phyloP scores from a whole-genome alignment of 495 filamentous ascomycete species.

The Talaromyces nanjingensis region DNA sequence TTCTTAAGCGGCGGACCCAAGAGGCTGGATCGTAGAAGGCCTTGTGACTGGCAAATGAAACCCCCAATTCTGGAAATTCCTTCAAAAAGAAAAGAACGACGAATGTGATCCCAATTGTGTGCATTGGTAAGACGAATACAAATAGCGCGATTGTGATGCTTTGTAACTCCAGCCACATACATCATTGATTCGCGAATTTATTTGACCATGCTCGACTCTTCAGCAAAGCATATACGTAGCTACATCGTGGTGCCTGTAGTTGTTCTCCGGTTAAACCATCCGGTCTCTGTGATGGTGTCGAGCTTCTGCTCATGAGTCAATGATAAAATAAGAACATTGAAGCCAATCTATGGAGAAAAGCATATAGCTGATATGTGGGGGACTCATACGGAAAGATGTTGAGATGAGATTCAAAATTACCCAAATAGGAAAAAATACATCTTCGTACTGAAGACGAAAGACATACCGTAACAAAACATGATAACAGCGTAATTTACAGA shows the following conservation, averaged over 20 bases:
- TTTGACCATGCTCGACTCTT: not conserved
- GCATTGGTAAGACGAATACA: not conserved
- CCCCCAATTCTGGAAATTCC: not conserved
- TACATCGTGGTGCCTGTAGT: not conserved
- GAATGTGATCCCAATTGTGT: not conserved
- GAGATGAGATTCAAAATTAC: not conserved
- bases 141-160: no score
- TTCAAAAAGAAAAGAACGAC: not conserved
- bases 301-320: not conserved
- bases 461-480: not conserved
- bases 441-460: not conserved
- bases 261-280: not conserved
- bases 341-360: not conserved
- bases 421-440: not conserved
- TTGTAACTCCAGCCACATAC: no score
- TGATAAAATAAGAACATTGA: not conserved
- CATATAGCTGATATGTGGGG: not conserved
- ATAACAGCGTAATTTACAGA: not conserved
- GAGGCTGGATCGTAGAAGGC: not conserved
- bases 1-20: not conserved
- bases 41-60: not conserved
- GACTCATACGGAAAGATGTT: not conserved
- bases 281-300: not conserved
- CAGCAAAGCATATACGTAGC: not conserved
- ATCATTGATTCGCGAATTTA: not conserved